A percentile compares a stretch with the other conserved stretches of the same genome.
Conservation (phyloP, 2,329 filamentous ascomycete species). For the Aphanoascus verrucosus region DNA sequence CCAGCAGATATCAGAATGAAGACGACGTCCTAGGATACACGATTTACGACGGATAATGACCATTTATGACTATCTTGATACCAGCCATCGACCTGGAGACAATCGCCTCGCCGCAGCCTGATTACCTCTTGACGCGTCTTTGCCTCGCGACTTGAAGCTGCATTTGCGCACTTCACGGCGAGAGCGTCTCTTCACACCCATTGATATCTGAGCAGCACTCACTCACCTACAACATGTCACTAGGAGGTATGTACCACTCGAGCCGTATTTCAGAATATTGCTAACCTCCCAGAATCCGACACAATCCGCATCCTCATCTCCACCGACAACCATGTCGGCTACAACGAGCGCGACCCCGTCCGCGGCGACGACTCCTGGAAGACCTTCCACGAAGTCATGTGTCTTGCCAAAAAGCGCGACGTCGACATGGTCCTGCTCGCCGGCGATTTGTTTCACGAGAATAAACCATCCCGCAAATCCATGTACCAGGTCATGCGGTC, state of each 20-base stretch:
- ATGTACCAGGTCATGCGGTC: constrained; percentile 98
- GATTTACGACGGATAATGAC: neutral
- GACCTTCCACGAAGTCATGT: constrained; percentile 92
- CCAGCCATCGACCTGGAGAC: neutral
- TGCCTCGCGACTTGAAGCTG: too few relatives aligned
- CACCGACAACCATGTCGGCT: constrained; percentile 97
- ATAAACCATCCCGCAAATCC: constrained; percentile 88
- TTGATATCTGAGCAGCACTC: neutral
- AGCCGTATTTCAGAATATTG: neutral
- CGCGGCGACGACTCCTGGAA: constrained; percentile 97
- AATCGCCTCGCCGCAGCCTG: neutral
- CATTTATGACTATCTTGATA: neutral
- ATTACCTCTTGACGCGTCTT: neutral
- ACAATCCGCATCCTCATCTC: constrained; percentile 90
- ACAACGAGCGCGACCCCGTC: constrained; percentile 81
- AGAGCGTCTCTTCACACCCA: too few relatives aligned
- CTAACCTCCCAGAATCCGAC: constrained; percentile 48
- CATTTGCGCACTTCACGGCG: too few relatives aligned
- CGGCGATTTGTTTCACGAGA: constrained; percentile 94
- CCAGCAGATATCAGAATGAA: neutral
- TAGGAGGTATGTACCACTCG: constrained; percentile 2
- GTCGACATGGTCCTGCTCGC: constrained; percentile 96
- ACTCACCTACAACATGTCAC: neutral
- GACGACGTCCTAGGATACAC: neutral
- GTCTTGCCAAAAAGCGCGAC: constrained; percentile 71